Evolutionary conservation across 2,329 filamentous ascomycete genomes (phyloP).

Genomic region (Knufia fluminis): DNA sequence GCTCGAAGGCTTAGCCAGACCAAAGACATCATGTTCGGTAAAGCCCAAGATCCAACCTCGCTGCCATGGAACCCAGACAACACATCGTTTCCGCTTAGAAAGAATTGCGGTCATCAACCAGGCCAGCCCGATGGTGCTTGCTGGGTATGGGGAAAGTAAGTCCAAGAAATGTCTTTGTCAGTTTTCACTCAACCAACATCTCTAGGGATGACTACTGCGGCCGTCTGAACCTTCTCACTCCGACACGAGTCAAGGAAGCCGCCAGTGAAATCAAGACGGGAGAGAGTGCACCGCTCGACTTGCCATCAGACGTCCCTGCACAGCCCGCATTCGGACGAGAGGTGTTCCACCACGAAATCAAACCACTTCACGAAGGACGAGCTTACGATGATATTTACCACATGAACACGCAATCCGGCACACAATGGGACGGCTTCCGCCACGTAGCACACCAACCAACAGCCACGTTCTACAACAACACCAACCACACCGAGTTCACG

Average conservation of each 20-base stretch:
- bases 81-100: conserved; percentile 44
- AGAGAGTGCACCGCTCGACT: conserved; percentile 47
- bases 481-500: conserved; percentile 27
- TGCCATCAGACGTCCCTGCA: conserved; percentile 45
- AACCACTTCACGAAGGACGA: conserved; percentile 23
- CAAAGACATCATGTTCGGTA: conserved; percentile 38
- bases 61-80: conserved; percentile 48
- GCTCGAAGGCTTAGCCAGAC: conserved; percentile 33
- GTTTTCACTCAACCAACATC: conserved; percentile 18
- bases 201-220: conserved; percentile 28
- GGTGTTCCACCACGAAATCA: conserved; percentile 12
- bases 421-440: conserved; percentile 44
- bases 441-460: conserved; percentile 36
- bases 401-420: conserved; percentile 41
- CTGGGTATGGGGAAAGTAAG: conserved; percentile 39
- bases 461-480: conserved; percentile 34
- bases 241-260: conserved; percentile 45
- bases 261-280: conserved; percentile 45
- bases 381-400: conserved; percentile 37
- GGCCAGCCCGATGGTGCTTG: conserved; percentile 47
- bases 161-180: conserved; percentile 28
- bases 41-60: conserved; percentile 32
- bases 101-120: conserved; percentile 43
- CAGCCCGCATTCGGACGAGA: conserved; percentile 46
- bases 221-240: conserved; percentile 49